A percentile compares a stretch with the other conserved stretches of the same genome.
These are phyloP conservation scores for Podaxis rugospora DNA, from an alignment of 768 basidiomycete species.

Conservation along the genomic window DNA sequence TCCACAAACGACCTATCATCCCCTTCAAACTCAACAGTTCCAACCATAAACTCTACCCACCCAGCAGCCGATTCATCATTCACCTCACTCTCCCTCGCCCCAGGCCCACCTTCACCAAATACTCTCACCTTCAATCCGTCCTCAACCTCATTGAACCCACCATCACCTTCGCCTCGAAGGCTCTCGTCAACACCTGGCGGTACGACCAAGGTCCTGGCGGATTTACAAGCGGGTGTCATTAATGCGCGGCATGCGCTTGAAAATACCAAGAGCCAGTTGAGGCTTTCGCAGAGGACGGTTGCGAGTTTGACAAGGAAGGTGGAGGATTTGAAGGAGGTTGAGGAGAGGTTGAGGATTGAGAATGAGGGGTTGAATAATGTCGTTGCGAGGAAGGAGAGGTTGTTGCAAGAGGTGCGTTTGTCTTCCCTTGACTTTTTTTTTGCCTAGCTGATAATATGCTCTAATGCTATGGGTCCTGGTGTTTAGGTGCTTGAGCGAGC, in stretches of 20 bases:
- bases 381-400: slow-evolving; percentile 80
- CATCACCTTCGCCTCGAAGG: slow-evolving; percentile 40
- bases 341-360: slow-evolving; percentile 78
- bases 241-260: slow-evolving; percentile 79
- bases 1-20: slow-evolving; percentile 3
- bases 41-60: neutral
- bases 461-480: neutral
- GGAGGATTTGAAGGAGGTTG: slow-evolving; percentile 84
- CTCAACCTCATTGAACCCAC: slow-evolving; percentile 40
- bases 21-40: neutral
- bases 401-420: slow-evolving; percentile 71
- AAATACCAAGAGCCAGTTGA: slow-evolving; percentile 78
- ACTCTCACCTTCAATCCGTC: slow-evolving; percentile 23
- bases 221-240: slow-evolving; percentile 79
- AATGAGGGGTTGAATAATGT: slow-evolving; percentile 89
- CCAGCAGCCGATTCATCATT: slow-evolving; percentile 14
- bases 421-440: neutral
- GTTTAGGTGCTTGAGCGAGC: slow-evolving; percentile 74
- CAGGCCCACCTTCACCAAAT: slow-evolving; percentile 32
- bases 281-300: slow-evolving; percentile 78
- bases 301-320: slow-evolving; percentile 81
- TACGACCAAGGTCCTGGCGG: slow-evolving; percentile 84
- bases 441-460: neutral
- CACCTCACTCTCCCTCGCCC: slow-evolving; percentile 6
- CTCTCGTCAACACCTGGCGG: slow-evolving; percentile 68